These are phyloP conservation scores for Mycena alexandri DNA, from an alignment of 768 basidiomycete species.

Conservation along the genomic window DNA sequence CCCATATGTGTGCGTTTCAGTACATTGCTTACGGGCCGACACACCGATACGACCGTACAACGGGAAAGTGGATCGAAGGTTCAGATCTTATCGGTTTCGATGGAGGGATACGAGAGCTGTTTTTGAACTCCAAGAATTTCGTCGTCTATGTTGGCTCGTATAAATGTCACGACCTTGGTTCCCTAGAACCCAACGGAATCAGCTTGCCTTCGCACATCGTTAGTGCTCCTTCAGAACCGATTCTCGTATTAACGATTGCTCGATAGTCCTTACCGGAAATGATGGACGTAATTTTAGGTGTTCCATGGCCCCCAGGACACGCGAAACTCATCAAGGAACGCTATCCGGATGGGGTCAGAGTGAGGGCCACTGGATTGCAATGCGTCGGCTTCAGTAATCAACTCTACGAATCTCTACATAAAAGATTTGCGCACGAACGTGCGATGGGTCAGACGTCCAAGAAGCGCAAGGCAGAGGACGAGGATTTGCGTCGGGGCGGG, in stretches of 20 bases:
- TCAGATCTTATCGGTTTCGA: slow-evolving; percentile 12
- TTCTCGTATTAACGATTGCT: no score
- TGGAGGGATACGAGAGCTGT: slow-evolving; percentile 14
- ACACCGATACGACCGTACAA: neutral
- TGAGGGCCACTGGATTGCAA: slow-evolving; percentile 1
- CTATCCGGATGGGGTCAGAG: neutral
- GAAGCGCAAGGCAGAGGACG: neutral
- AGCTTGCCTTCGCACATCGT: neutral
- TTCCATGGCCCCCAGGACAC: neutral
- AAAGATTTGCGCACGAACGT: neutral
- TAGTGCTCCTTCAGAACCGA: neutral
- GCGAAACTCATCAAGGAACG: neutral
- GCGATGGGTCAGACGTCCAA: neutral
- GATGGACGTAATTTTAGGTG: neutral
- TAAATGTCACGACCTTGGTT: slow-evolving; percentile 16
- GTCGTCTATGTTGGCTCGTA: slow-evolving; percentile 4
- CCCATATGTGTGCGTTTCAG: neutral
- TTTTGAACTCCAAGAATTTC: neutral
- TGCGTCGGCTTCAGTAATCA: slow-evolving; percentile 4
- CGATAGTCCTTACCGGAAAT: neutral
- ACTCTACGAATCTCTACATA: slow-evolving; percentile 5
- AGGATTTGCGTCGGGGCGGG: neutral
- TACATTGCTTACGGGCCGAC: slow-evolving; percentile 8
- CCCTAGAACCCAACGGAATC: neutral
- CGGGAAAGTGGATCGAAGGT: neutral